These are phyloP conservation scores for Omphalotus guepiniiformis DNA, from an alignment of 768 basidiomycete genomes.

Conservation along the genomic window DNA sequence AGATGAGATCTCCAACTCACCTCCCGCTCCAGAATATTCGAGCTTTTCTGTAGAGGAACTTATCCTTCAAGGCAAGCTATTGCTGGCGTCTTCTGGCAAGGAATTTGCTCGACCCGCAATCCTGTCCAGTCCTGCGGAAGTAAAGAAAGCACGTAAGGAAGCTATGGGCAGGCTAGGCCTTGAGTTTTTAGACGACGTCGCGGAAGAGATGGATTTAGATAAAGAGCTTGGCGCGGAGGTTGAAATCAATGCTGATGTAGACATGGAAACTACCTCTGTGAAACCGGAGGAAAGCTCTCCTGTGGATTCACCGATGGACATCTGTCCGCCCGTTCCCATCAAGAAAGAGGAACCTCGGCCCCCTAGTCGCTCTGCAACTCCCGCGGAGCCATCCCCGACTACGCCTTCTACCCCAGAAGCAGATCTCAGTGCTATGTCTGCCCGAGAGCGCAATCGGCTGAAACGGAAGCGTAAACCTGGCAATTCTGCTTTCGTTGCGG, in stretches of 20 bases:
- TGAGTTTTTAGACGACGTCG: conserved; percentile 76
- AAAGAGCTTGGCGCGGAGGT: conserved; percentile 69
- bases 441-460: conserved; percentile 88
- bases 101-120: conserved; percentile 80
- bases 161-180: conserved; percentile 86
- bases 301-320: conserved; percentile 38
- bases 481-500: conserved; percentile 75
- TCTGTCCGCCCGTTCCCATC: conserved; percentile 30
- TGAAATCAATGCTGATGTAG: conserved; percentile 43
- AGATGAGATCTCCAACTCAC: conserved; percentile 21
- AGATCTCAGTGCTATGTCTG: conserved; percentile 64
- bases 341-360: conserved; percentile 29
- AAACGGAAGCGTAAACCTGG: conserved; percentile 94
- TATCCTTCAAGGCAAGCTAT: conserved; percentile 68
- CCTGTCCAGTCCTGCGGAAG: conserved; percentile 69
- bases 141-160: conserved; percentile 83
- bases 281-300: conserved; percentile 36
- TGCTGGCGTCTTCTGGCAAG: conserved; percentile 91
- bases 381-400: conserved; percentile 49
- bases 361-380: conserved; percentile 40
- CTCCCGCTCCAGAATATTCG: conserved; percentile 55
- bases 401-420: conserved; percentile 39
- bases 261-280: conserved; percentile 37
- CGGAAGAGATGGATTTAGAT: conserved; percentile 82
- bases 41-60: conserved; percentile 75